A percentile compares a stretch with the other conserved stretches of the same genome.
Conservation (phyloP, 805 yeast species). For the Candida nemodendra region DNA sequence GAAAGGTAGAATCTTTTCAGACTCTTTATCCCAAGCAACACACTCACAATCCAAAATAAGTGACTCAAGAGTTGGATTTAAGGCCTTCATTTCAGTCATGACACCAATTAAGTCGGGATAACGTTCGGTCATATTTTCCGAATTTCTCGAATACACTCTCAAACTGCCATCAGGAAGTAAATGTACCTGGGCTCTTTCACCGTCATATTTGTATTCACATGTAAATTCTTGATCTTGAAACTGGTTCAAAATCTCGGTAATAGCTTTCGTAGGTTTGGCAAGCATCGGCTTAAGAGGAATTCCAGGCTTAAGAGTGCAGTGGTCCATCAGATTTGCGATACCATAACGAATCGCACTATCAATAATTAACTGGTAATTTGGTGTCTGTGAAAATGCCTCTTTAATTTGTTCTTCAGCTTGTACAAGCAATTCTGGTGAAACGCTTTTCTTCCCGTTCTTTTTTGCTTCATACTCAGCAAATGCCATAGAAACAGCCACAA, state of each 20-base stretch:
- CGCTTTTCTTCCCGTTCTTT: conserved; percentile 27
- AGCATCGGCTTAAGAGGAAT: conserved; percentile 96
- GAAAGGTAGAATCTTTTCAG: conserved; percentile 83
- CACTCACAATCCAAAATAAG: conserved; percentile 94
- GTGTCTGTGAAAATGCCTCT: conserved; percentile 86
- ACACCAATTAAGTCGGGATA: conserved; percentile 86
- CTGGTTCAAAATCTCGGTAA: conserved; percentile 87
- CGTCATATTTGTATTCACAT: conserved; percentile 96
- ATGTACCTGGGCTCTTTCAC: conserved; percentile 96
- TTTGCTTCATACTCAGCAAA: conserved; percentile 58
- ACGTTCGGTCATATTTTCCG: conserved; percentile 94
- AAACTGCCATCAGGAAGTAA: conserved; percentile 62
- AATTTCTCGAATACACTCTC: conserved; percentile 85
- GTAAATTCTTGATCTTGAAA: conserved; percentile 85
- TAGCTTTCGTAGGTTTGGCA: conserved; percentile 94
- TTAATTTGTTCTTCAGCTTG: conserved; percentile 76
- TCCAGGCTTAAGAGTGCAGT: conserved; percentile 82
- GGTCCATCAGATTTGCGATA: conserved; percentile 57
- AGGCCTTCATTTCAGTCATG: conserved; percentile 44
- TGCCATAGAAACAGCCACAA: conserved; percentile 82
- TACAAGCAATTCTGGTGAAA: conserved; percentile 44
- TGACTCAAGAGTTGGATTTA: conserved; percentile 41
- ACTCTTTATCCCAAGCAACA: conserved; percentile 90
- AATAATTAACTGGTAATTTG: conserved; percentile 83
- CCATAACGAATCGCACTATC: conserved; percentile 66